Base-by-base conservation (phyloP, 805 yeast species). In the Grigorovia yakushimaensis region DNA sequence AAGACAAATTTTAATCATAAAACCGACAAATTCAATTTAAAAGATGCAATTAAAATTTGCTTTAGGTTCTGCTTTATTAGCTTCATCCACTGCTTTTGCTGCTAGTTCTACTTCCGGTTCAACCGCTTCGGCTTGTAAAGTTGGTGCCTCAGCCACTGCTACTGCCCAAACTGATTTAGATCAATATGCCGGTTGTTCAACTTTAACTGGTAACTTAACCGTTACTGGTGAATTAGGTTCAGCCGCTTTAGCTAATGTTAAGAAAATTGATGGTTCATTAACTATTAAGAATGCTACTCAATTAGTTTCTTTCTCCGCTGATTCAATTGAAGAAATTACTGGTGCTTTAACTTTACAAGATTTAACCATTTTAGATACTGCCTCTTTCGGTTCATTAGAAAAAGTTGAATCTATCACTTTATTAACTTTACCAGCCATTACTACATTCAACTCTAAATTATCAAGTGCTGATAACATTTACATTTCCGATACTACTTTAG, bases 351-450 rank as follows among this genome's bases (percentile, higher is more conserved):
- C 69, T 51, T 71, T 93, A 55, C 65, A 72, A 55, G 70, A 72
- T 52, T 78, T 85, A 68, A 84, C 91, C 61, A 68, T 79, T 51
- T 76, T 93, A 67, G 59, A 73, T 55, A 68, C 80, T 49, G 73
- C 91, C 49, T 76, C 83, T 59, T 78, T 89, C 67, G 95, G 95
- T 54, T 72, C 76, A 58, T 79, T 91, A 66, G 73, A 81, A 65
- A 76, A 85, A 55, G 95, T 88, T 55, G 96, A 95, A 64, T 69
- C 87, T 48, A 78, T 93, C 62, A 70, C 73, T 68, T 81, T 85
- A 73, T 76, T 78, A 62, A 88, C 96, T 57, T 77, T 93, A 67
- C 96, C 97, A 64, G 91, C 88, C 57, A 79, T 91, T 62, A 68
- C 72, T 56, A 61, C 69, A 47, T 77, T 88, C 57, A 80, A 83